Base-by-base conservation (phyloP, 805 yeast genomes). In the Metschnikowia gruessii region DNA sequence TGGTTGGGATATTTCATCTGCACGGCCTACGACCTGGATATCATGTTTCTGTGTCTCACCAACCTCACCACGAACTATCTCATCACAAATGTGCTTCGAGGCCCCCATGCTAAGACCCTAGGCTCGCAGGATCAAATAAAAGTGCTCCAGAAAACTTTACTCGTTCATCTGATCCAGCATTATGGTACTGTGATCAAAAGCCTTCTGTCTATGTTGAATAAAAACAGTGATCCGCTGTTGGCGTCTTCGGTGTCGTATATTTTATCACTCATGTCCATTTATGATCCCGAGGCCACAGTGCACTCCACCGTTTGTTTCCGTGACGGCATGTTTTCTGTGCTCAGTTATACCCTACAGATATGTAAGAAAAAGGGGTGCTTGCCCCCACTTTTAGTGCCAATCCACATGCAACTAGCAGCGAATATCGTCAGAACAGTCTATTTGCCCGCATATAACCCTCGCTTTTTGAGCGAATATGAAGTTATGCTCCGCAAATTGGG, bases 281-380 rank as follows among this genome's bases (percentile, higher is more conserved):
- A 70, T 51, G 75, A 70, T 45, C 76, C 74, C 1, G 73, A 68
- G 48, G 75, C 73, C 11, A 68, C 72, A 1, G 48, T 62, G 13
- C 54, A 61, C 49, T 66, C 72, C 21, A 60, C 65, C 26, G 58
- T 58, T 29, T 70, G 76, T 45, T 70, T 69, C 51, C 57, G 72
- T 26, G 72, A 70, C 48, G 76, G 76, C 1, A 54, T 70, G 45
- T 68, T 70, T 44, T 58, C 69, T 28, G 63, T 68, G 29, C 63
- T 70, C 48, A 55, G 59, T 15, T 62, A 63, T 53, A 57, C 65
- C 37, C 41, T 62, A 18, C 47, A 51, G 37, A 26, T 46, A 9
- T 24, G 50, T 29, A 15, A 54, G 48, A 32, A 57, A 17, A 45
- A 59, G 5, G 35, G 31, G 8, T 32, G 31, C 10, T 7, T 29